A percentile compares a stretch with the other conserved stretches of the same genome.
Conservation (phyloP, 2,329 filamentous ascomycete genomes). For the Arthrobotrys sinensis region DNA sequence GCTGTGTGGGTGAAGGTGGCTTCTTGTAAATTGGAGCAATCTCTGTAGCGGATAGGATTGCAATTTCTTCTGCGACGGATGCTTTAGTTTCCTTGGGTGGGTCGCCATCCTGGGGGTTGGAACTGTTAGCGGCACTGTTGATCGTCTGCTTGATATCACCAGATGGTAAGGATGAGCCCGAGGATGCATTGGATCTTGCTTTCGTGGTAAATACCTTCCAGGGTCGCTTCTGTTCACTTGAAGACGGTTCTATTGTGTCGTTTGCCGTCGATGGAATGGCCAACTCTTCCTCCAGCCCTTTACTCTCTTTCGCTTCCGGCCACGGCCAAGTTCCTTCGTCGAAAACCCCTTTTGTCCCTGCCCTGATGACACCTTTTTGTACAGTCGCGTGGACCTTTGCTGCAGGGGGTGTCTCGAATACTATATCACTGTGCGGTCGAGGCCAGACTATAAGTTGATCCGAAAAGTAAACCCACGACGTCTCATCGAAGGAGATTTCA, state of each 20-base stretch:
- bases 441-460: slow-evolving; percentile 46
- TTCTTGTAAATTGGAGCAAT: background rate
- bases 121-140: slow-evolving; percentile 18
- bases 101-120: slow-evolving; percentile 5
- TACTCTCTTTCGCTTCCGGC: background rate
- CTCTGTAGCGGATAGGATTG: background rate
- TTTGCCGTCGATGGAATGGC: background rate
- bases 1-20: background rate
- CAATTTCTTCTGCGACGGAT: background rate
- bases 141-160: background rate
- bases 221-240: slow-evolving; percentile 11
- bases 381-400: slow-evolving; percentile 9
- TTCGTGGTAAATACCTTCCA: slow-evolving; percentile 61
- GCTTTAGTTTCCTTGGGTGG: background rate
- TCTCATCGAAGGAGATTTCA: slow-evolving; percentile 31
- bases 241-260: background rate
- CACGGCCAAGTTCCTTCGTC: slow-evolving; percentile 42
- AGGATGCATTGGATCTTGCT: slow-evolving; percentile 46
- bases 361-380: slow-evolving; percentile 44
- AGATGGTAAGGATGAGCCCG: background rate
- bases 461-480: slow-evolving; percentile 48
- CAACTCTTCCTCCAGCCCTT: background rate
- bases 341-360: slow-evolving; percentile 46
- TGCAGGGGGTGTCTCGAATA: background rate
- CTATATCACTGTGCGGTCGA: background rate